These are phyloP conservation scores for Lyophyllum semitale DNA, from an alignment of 768 basidiomycete genomes.

Conservation along the genomic window DNA sequence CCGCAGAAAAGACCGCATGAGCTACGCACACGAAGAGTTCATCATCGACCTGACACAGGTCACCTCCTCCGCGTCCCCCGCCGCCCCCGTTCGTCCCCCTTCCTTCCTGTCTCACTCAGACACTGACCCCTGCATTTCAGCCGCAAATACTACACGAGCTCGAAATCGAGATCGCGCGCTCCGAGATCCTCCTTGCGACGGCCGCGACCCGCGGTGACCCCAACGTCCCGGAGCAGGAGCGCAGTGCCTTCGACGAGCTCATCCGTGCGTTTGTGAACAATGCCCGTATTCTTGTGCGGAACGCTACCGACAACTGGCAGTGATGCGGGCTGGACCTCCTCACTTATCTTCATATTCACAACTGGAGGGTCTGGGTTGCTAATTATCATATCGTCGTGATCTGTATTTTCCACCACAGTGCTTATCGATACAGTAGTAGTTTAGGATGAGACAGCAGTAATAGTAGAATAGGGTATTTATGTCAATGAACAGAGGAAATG, in stretches of 20 bases:
- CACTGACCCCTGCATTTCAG: slow-evolving; percentile 30
- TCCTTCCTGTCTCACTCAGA: not conserved
- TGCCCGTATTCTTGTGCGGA: slow-evolving; percentile 84
- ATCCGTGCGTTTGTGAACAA: slow-evolving; percentile 94
- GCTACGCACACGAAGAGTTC: slow-evolving; percentile 93
- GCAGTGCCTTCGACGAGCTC: slow-evolving; percentile 84
- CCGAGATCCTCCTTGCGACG: slow-evolving; percentile 69
- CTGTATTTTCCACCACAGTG: not conserved
- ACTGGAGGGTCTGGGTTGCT: too few species aligned
- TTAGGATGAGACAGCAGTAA: not conserved
- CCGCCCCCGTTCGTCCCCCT: slow-evolving; percentile 46
- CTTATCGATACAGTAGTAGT: slow-evolving; percentile 3
- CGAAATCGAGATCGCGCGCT: slow-evolving; percentile 83
- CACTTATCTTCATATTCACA: too few species aligned
- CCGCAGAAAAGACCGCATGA: slow-evolving; percentile 86
- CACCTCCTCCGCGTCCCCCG: slow-evolving; percentile 50
- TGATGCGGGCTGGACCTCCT: too few species aligned
- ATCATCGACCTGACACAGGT: slow-evolving; percentile 95
- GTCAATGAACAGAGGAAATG: not conserved
- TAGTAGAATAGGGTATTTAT: not conserved
- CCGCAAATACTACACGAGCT: slow-evolving; percentile 78
- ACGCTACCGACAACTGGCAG: slow-evolving; percentile 59
- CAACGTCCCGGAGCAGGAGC: slow-evolving; percentile 60
- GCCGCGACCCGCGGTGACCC: slow-evolving; percentile 70
- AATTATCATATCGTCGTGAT: not conserved